Base-by-base conservation (phyloP, 2,329 filamentous ascomycete genomes). In the Calycina herbarum region DNA sequence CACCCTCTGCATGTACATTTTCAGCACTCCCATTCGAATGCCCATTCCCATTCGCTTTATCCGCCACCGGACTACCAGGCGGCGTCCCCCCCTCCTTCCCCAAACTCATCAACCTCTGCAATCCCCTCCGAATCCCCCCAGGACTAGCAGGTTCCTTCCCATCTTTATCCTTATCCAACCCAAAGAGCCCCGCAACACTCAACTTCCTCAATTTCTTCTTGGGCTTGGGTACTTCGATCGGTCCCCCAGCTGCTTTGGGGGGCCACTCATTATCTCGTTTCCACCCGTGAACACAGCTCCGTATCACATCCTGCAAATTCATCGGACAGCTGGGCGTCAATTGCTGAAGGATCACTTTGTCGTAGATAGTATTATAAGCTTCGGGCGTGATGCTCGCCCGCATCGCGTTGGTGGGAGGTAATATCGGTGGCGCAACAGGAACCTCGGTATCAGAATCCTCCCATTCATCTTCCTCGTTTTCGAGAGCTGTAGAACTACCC, bases 231-330 rank as follows among this genome's bases (percentile, higher is more conserved):
- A 67, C 64, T 20, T 85, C 81, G 57, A 81, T 71, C 58, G 83
- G 73, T 20, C 80, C 79, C 20, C 48, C 48, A 4, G 48, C 8
- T 0, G 82, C 77, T 70, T 86, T 86, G 1, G 91, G 92, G 4
- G 94, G 94, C 94, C 94, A 98, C 77, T 97, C 92, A 17, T 93
- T 94, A 73, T 95, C 92, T 51, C 92, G 85, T 77, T 96, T 96
- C 94, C 94, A 97, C 56, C 94, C 94, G 33, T 90, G 84, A 0
- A 98, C 93, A 70, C 94, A 91, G 13, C 92, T 87, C 10, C 87
- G 85, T 27, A 92, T 87, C 80, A 97, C 89, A 72, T 96, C 92
- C 35, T 84, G 81, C 0, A 98, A 85, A 72, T 97, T 97, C 74
- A 97, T 90, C 3, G 94, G 94, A 17, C 96, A 92, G 1, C 90